Evolutionary conservation across 352 stramenopile species (phyloP).

Genomic region (Phytophthora colocasiae): DNA sequence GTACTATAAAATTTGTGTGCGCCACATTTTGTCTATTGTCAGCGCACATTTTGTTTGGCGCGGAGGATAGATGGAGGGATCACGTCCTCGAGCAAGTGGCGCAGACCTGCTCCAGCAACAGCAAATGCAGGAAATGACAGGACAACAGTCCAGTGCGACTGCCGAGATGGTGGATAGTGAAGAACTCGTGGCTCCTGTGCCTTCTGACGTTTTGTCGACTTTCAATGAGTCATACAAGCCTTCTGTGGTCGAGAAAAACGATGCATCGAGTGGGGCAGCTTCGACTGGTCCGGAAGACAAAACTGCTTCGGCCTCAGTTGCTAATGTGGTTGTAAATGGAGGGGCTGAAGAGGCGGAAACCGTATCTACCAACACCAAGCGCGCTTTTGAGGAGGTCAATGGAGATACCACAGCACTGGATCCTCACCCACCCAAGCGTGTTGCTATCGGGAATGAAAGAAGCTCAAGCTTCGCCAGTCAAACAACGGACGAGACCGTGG

Average conservation of each 20-base stretch:
- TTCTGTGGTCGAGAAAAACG: neutral
- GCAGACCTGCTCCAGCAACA: conserved; percentile 1
- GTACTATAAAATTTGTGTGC: neutral
- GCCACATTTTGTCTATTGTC: conserved; percentile 8
- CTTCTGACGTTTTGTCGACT: neutral
- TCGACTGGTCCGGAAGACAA: neutral
- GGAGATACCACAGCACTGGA: conserved; percentile 6
- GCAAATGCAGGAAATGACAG: neutral
- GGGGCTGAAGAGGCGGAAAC: neutral
- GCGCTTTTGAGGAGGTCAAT: conserved; percentile 17
- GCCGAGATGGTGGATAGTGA: neutral
- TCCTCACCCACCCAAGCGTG: conserved; percentile 25
- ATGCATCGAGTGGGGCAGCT: neutral
- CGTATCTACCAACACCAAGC: conserved; percentile 18
- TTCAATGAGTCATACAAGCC: neutral
- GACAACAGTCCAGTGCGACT: neutral
- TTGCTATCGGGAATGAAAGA: conserved; percentile 14
- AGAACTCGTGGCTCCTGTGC: neutral
- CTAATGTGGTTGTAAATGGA: neutral
- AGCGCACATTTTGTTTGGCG: conserved; percentile 25
- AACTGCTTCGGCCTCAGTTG: neutral
- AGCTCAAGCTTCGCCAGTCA: conserved; percentile 19
- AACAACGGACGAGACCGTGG: conserved; percentile 36
- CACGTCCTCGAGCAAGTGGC: neutral
- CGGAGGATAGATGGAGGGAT: conserved; percentile 20